Base-by-base conservation (phyloP, 1,139 yeast genomes). In the Debaryomyces robertsiae region DNA sequence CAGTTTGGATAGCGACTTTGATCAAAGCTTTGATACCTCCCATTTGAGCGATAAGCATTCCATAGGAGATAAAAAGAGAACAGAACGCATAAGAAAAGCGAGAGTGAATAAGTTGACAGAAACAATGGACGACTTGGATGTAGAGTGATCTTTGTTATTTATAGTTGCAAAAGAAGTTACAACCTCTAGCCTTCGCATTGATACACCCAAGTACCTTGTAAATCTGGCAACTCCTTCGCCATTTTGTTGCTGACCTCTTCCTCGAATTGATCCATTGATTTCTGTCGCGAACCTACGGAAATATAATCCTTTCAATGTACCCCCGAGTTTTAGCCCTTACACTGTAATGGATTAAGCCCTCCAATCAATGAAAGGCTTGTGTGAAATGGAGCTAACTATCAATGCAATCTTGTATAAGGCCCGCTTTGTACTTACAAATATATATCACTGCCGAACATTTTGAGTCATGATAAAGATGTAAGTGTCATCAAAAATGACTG, bases 51-150 rank as follows among this genome's bases (percentile, higher is more conserved):
- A 50, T 10, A 53, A 51, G 40, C 50, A 51, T 48, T 52, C 54
- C 3, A 32, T 41, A 15, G 53, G 57, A 35, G 71, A 66, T 35
- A 67, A 65, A 42, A 60, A 58, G 46, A 57, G 73, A 41, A 61
- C 65, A 11, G 61, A 55, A 33, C 55, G 52, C 43, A 54, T 65
- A 31, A 62, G 65, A 42, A 68, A 67, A 47, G 74, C 70, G 7
- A 55, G 73, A 43, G 60, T 52, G 28, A 53, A 62, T 25, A 68
- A 68, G 44, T 36, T 67, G n/a, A 51, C 58, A 18, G 63, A 63
- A 34, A 57, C 62, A 38, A 51, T 68, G 47, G 60, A 59, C 14
- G 61, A 55, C 11, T 52, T 66, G 28, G 50, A 55, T 17, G 30
- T 53, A 14, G 40, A 45, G 24, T 39, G 11, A 30, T 17, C 9